phyloP scores from a whole-genome alignment of 208 protist species.

The Giardia duodenalis region DNA sequence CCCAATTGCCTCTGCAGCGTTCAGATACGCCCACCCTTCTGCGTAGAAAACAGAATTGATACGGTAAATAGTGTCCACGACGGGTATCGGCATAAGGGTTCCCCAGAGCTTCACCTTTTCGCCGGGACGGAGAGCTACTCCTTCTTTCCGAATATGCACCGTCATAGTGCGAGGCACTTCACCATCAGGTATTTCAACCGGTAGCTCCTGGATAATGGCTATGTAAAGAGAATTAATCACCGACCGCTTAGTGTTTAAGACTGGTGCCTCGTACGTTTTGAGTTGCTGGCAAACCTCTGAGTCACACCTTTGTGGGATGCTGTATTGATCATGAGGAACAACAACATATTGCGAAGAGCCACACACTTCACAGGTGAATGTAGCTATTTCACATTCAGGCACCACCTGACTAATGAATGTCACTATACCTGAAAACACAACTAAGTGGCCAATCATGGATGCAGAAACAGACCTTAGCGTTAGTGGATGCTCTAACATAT shows the following conservation, averaged over 20 bases:
- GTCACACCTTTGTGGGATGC: background rate
- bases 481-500: background rate
- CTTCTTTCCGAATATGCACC: conserved; percentile 63
- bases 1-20: conserved; percentile 47
- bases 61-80: conserved; percentile 55
- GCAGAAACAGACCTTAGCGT: background rate
- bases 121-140: conserved; percentile 62
- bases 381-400: conserved; percentile 13
- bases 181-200: conserved; percentile 58
- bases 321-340: background rate
- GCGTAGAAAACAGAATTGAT: conserved; percentile 70
- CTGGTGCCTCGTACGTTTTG: background rate
- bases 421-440: background rate
- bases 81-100: background rate
- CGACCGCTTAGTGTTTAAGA: background rate
- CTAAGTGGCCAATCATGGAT: background rate
- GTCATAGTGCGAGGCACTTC: conserved; percentile 90
- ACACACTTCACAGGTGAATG: conserved; percentile 19
- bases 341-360: background rate
- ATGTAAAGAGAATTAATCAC: background rate
- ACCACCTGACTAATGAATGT: background rate
- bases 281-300: background rate
- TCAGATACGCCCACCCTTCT: conserved; percentile 71
- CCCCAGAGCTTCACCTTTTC: conserved; percentile 89
- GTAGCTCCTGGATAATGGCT: conserved; percentile 25